Evolutionary conservation across 2,329 filamentous ascomycete species (phyloP), one percentile per base, ranked within the genome.

Genomic region (Tolypocladium tropicale): DNA sequence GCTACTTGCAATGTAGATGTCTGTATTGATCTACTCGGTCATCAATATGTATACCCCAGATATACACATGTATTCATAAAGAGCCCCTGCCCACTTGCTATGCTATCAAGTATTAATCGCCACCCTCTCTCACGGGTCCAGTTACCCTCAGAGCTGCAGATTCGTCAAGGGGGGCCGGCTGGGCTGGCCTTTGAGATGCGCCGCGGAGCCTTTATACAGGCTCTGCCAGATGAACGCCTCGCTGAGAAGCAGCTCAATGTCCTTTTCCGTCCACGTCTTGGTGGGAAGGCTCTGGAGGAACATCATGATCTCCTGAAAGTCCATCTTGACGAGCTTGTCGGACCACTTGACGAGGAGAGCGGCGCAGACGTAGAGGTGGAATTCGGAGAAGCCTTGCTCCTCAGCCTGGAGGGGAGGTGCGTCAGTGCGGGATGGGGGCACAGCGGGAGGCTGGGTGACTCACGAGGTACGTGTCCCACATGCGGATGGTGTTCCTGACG

Each of bases 381-480:
- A 99, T 67, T 95, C 90, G 4, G 93, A 96, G 73, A 99, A 99
- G 52, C 94, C 95, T 74, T 96, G 91, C 67, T 97, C 94, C 78
- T 99, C 95, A 52, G 94, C 91, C 93, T 97, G 62, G 18, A 30
- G 25, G 46, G 5, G 16, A 16, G 58, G 57, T 53, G 59, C 61
- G 60, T 62, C 64, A 14, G 16, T 21, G 49, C 39, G 10, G 34
- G 14, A 53, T n/a, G n/a, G 23, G 28, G 10, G 32, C 10, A 41
- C 51, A 6, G 12, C 5, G 18, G 16, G 28, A 1, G 12, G 52
- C 6, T 53, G 36, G 18, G 18, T 11, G 18, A 74, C 84, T 69
- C 77, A 96, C 93, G 76, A 99, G 82, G 74, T 99, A 99, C 30
- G 94, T 99, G 72, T 99, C 94, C 94, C 94, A 99, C 94, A 99